Conservation (phyloP, 2,329 filamentous ascomycete genomes). For the Pestalotiopsis fici region DNA sequence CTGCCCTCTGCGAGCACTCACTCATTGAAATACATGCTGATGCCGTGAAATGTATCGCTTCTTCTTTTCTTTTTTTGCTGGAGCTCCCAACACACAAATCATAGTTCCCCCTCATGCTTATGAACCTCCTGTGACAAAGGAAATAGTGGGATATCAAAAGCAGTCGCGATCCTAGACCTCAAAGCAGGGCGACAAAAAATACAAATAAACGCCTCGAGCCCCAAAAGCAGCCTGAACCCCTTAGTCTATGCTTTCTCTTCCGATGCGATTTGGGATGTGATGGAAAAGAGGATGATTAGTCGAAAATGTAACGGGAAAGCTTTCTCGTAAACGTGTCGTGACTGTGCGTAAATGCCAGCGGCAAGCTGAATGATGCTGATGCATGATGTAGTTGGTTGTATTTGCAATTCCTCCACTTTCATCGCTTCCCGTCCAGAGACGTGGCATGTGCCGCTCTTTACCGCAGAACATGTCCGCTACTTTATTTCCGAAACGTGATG, state of each 20-base stretch:
- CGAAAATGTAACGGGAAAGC: background rate
- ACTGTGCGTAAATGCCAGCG: slow-evolving; percentile 6
- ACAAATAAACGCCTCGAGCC: background rate
- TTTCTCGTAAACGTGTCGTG: slow-evolving; percentile 5
- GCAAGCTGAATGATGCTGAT: slow-evolving; percentile 3
- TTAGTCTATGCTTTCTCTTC: slow-evolving; percentile 4
- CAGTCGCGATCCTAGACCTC: background rate
- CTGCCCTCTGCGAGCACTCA: background rate
- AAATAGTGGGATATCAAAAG: slow-evolving; percentile 2
- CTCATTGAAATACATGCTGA: background rate
- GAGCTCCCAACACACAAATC: background rate
- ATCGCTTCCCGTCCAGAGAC: background rate
- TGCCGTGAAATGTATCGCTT: background rate
- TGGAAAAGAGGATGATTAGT: background rate
- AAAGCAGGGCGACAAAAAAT: background rate
- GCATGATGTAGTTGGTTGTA: background rate
- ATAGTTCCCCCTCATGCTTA: background rate
- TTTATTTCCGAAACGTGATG: background rate
- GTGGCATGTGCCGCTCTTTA: background rate
- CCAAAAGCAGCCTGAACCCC: slow-evolving; percentile 1
- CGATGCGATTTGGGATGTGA: background rate
- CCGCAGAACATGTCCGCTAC: background rate
- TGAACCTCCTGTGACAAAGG: background rate
- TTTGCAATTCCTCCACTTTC: background rate
- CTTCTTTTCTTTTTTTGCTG: background rate